Base-by-base conservation (phyloP, 1,139 yeast species). In the Pichia sp. region DNA sequence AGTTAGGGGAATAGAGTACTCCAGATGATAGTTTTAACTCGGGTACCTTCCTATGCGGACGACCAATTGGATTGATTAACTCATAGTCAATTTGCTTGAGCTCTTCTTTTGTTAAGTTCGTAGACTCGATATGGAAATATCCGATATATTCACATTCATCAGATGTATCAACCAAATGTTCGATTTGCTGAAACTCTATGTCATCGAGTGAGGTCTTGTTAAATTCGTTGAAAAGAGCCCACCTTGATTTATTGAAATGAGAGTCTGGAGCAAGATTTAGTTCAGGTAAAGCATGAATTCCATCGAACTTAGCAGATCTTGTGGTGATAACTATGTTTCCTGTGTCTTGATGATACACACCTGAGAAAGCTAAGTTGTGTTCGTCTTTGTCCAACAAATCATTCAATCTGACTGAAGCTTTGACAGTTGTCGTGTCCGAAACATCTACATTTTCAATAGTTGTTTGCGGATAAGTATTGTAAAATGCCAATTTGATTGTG, bases 1-100 rank as follows among this genome's bases (percentile, higher is more conserved):
- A 91, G 64, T 91, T 96, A 0, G 97, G 97, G 0, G 96, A 88
- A 62, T 87, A 90, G 19, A 88, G 56, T 23, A 87, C 58, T 5
- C 85, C 87, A 9, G 76, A 69, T 7, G 76, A 67, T 12, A 89
- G 63, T 36, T 70, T 70, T 18, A 91, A 61, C 2, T 68, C 64
- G 0, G 96, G 97, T 1, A 84, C 65, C 0, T 64, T 55, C 6
- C 79, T 75, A 16, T 84, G 76, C 1, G 97, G 97, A 54, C 85
- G 72, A 1, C 97, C 97, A 36, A 78, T 66, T 0, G 97, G 97
- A 58, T 76, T 71, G 16, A 62, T 67, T 30, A 89, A 68, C 64
- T 91, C 98, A 34, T 80, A 77, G 60, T 90, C 96, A 31, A 90
- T 82, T 46, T 72, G 72, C 42, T 73, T 64, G 51, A 89, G 66